Percentiles rank a stretch among this genome's conserved stretches.
These are phyloP conservation scores for Centrapalus pauciflorus DNA, from an alignment of 129 eudicot species.

Conservation along the genomic window DNA sequence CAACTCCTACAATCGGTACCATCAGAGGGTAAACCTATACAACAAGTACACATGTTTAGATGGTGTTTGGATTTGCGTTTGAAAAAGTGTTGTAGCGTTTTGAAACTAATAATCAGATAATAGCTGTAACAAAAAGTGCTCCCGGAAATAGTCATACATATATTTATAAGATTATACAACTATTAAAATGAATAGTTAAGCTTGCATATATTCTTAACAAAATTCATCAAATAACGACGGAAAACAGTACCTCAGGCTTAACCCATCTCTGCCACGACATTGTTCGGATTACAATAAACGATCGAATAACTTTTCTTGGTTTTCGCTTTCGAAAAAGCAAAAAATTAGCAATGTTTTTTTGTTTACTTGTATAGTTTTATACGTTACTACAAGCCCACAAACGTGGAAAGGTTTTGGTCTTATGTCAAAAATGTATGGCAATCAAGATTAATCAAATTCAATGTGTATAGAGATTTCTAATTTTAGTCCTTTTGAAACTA, in stretches of 20 bases:
- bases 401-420: background rate
- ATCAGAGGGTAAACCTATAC: constrained; percentile 42
- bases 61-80: too few relatives aligned
- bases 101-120: too few relatives aligned
- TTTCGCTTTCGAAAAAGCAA: too few relatives aligned
- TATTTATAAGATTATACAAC: too few relatives aligned
- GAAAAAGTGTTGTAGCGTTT: too few relatives aligned
- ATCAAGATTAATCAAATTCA: constrained; percentile 6
- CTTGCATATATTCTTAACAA: too few relatives aligned
- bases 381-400: background rate
- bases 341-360: background rate
- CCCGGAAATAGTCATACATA: too few relatives aligned
- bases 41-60: background rate
- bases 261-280: constrained; percentile 40
- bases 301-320: too few relatives aligned
- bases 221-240: background rate
- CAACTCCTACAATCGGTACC: constrained; percentile 33
- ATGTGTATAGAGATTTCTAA: constrained; percentile 7
- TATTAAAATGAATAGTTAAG: too few relatives aligned
- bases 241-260: constrained; percentile 35
- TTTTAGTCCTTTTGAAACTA: constrained; percentile 7
- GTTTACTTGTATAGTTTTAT: background rate
- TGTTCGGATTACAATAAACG: background rate
- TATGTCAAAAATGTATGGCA: background rate
- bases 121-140: too few relatives aligned